Conservation (phyloP, 2,329 filamentous ascomycete species). For the Stagonosporopsis rhizophila region DNA sequence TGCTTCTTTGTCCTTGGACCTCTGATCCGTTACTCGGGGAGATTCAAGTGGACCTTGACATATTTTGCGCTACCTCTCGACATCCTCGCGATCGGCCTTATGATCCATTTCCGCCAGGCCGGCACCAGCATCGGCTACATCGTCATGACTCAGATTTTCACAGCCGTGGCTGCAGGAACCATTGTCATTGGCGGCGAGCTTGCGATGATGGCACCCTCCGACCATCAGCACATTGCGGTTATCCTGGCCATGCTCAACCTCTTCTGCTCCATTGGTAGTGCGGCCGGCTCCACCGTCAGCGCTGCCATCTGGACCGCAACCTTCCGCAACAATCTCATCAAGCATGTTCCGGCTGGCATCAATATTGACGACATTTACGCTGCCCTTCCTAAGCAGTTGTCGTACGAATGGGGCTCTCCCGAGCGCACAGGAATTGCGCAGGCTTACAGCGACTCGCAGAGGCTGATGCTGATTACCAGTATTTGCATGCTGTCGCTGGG, state of each 20-base stretch:
- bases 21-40: constrained; percentile 26
- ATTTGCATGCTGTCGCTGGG: constrained; percentile 30
- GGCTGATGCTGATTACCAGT: constrained; percentile 39
- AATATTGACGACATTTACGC: constrained; percentile 55
- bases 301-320: constrained; percentile 68
- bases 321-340: constrained; percentile 59
- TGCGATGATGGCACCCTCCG: constrained; percentile 28
- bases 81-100: constrained; percentile 33
- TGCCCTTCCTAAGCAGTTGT: constrained; percentile 61
- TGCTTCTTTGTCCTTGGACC: constrained; percentile 27
- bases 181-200: constrained; percentile 32
- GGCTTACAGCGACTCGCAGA: constrained; percentile 40
- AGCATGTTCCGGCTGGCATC: constrained; percentile 51
- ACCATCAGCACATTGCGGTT: constrained; percentile 28
- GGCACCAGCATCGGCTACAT: constrained; percentile 36
- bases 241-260: constrained; percentile 60
- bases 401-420: constrained; percentile 57
- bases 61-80: constrained; percentile 29
- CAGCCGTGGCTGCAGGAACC: constrained; percentile 29
- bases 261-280: constrained; percentile 61
- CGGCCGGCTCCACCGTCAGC: constrained; percentile 58
- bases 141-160: constrained; percentile 41
- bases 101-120: constrained; percentile 37
- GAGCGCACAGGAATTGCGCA: constrained; percentile 51
- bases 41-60: constrained; percentile 28